Percentiles rank a stretch among this genome's conserved stretches.
phyloP scores from a whole-genome alignment of 495 filamentous ascomycete genomes.

The Penicillium pancosmium region DNA sequence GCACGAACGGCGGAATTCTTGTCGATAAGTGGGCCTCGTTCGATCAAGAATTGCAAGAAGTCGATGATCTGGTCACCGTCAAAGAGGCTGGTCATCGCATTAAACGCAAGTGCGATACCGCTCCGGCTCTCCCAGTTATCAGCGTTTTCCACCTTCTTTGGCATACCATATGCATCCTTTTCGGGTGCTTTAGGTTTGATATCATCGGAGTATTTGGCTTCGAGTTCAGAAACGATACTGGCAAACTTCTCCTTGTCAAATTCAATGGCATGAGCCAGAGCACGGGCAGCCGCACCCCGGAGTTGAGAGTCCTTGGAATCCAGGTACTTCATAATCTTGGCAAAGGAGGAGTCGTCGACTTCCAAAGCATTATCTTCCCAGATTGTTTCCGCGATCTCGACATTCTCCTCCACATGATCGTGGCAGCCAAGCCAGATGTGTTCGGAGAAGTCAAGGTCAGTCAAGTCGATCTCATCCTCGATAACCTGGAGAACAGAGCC shows the following conservation, averaged over 20 bases:
- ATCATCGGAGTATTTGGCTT: conserved; percentile 70
- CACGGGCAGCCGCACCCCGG: conserved; percentile 78
- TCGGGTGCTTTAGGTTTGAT: conserved; percentile 79
- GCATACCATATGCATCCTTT: conserved; percentile 92
- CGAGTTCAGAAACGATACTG: conserved; percentile 61
- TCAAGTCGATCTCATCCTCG: conserved; percentile 87
- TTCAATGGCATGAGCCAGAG: conserved; percentile 72
- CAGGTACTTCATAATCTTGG: conserved; percentile 74
- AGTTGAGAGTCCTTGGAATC: conserved; percentile 76
- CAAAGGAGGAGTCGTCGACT: conserved; percentile 63
- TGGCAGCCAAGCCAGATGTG: conserved; percentile 94
- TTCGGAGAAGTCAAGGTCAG: conserved; percentile 77
- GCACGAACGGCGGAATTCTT: conserved; percentile 71
- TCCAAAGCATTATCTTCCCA: conserved; percentile 93
- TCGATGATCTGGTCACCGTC: conserved; percentile 67
- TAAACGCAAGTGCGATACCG: conserved; percentile 85
- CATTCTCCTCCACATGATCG: conserved; percentile 87
- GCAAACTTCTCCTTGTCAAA: conserved; percentile 57
- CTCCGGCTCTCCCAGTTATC: conserved; percentile 92
- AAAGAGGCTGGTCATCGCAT: conserved; percentile 71
- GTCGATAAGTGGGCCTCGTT: conserved; percentile 81
- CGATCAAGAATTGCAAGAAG: conserved; percentile 84
- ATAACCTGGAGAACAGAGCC: conserved; percentile 90
- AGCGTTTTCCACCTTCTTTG: conserved; percentile 74
- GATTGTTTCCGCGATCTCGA: conserved; percentile 78